Percentiles rank a stretch among this genome's conserved stretches.
phyloP scores from a whole-genome alignment of 2,329 filamentous ascomycete genomes.

The Aspergillus sclerotialis region DNA sequence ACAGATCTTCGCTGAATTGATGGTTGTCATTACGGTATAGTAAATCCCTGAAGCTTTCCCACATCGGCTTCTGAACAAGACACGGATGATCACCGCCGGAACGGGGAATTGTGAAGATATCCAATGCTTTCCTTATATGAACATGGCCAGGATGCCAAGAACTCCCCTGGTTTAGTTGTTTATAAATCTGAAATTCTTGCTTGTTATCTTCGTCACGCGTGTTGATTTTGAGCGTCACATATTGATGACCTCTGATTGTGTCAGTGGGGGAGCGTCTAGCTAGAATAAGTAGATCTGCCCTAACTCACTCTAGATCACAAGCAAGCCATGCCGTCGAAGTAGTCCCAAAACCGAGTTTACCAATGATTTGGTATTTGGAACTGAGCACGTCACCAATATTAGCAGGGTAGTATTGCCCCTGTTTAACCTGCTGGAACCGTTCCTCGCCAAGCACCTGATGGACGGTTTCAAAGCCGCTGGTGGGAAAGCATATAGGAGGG shows the following conservation, averaged over 20 bases:
- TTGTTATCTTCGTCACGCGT: slow-evolving; percentile 10
- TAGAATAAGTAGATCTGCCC: slow-evolving; percentile 1
- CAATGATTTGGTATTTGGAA: slow-evolving; percentile 20
- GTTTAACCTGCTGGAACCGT: slow-evolving; percentile 16
- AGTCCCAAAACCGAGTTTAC: slow-evolving; percentile 23
- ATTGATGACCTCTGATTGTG: slow-evolving; percentile 12
- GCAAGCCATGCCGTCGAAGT: slow-evolving; percentile 25
- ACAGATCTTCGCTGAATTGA: slow-evolving; percentile 32
- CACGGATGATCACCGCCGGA: slow-evolving; percentile 19
- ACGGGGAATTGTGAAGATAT: slow-evolving; percentile 25
- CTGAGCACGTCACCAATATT: slow-evolving; percentile 22
- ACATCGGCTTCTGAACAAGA: slow-evolving; percentile 30
- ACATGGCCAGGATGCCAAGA: slow-evolving; percentile 19
- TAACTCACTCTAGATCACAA: slow-evolving; percentile 19
- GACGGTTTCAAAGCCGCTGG: slow-evolving; percentile 13
- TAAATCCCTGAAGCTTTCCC: slow-evolving; percentile 36
- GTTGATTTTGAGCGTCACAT: slow-evolving; percentile 19
- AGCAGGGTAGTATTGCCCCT: slow-evolving; percentile 23
- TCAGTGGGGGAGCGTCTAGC: slow-evolving; percentile 7
- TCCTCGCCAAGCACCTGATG: slow-evolving; percentile 19
- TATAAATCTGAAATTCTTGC: slow-evolving; percentile 23
- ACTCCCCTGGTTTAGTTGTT: slow-evolving; percentile 17
- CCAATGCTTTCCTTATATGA: slow-evolving; percentile 23
- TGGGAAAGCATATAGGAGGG: slow-evolving; percentile 13
- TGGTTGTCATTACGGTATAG: slow-evolving; percentile 29